Evolutionary conservation across 2,329 filamentous ascomycete genomes (phyloP).

Genomic region (Metarhizium guizhouense): DNA sequence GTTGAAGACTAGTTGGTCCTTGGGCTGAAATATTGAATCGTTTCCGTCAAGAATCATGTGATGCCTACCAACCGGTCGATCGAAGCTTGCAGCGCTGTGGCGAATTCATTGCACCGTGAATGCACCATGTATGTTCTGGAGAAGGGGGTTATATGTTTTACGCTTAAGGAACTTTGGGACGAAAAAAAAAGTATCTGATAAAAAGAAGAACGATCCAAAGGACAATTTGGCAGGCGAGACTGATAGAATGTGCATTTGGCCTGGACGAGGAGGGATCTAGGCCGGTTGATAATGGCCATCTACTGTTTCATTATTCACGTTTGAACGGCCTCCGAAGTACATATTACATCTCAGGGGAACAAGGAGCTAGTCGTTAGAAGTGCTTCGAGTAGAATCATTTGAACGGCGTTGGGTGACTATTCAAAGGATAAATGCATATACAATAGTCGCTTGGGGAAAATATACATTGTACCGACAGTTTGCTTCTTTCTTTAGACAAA

Average conservation of each 20-base stretch:
- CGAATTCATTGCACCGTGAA: neutral
- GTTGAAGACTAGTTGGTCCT: neutral
- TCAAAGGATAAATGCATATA: neutral
- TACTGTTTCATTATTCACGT: neutral
- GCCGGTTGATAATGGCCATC: neutral
- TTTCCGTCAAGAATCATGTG: neutral
- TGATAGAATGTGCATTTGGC: neutral
- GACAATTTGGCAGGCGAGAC: neutral
- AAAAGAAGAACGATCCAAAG: neutral
- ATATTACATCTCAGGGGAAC: neutral
- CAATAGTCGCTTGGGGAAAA: neutral
- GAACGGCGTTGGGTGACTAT: neutral
- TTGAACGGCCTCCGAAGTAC: neutral
- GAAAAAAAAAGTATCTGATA: neutral
- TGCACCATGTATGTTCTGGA: neutral
- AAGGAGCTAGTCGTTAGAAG: neutral
- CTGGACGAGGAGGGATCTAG: neutral
- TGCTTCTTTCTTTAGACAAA: neutral
- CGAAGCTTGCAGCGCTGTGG: neutral
- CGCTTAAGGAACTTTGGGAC: neutral
- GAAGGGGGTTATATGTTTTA: neutral
- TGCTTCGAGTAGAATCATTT: neutral
- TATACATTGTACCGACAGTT: conserved; percentile 3
- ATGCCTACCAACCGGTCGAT: neutral
- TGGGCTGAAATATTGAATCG: neutral